Percentiles rank a stretch among this genome's conserved stretches.
Evolutionary conservation across 306 rosid species (phyloP).

Genomic region (Castanea mollissima): DNA sequence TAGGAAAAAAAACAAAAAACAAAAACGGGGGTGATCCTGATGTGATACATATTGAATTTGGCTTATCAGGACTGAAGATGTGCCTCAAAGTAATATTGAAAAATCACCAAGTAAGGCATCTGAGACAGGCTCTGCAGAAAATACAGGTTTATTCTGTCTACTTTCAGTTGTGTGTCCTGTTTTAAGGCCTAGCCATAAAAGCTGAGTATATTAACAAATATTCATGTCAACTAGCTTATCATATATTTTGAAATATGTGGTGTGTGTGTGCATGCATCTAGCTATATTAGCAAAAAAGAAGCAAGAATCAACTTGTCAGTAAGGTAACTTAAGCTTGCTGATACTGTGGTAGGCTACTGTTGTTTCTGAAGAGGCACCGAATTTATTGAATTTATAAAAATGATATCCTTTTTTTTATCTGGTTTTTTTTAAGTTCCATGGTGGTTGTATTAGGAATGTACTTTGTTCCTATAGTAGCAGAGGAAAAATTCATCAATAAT

Average conservation of each 20-base stretch:
- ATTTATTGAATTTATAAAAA: not conserved
- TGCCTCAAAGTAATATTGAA: conserved; percentile 33
- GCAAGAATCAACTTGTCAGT: not conserved
- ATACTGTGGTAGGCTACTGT: not conserved
- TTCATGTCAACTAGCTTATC: not conserved
- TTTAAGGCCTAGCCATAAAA: not conserved
- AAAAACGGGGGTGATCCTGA: not conserved
- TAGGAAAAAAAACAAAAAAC: too few species aligned
- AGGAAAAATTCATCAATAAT: not conserved
- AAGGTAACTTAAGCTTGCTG: not conserved
- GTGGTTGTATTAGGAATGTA: not conserved
- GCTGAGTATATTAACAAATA: not conserved
- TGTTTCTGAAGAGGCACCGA: not conserved
- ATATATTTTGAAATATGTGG: not conserved
- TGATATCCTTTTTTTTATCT: not conserved
- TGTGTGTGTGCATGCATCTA: not conserved
- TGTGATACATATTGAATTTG: not conserved
- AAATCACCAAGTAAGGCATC: conserved; percentile 29
- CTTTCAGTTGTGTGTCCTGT: not conserved
- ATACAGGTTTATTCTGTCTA: conserved; percentile 42
- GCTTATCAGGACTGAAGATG: conserved; percentile 49
- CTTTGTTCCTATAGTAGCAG: not conserved
- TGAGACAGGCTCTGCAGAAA: conserved; percentile 25
- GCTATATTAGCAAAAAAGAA: too few species aligned
- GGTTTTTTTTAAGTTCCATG: not conserved